Evolutionary conservation across 495 filamentous ascomycete species (phyloP).

Genomic region (Penicillium roqueforti): DNA sequence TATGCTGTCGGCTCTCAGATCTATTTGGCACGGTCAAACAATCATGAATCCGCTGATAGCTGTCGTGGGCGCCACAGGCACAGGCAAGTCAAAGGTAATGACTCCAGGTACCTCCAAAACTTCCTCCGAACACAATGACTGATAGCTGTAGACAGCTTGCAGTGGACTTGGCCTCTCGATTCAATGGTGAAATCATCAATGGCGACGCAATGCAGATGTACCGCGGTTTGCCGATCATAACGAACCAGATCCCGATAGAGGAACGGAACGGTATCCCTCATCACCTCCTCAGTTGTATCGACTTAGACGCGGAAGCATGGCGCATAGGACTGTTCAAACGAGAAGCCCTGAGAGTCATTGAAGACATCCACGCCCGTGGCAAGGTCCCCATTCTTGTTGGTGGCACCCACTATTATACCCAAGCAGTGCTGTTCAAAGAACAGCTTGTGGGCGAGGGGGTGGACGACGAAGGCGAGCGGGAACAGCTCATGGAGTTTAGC

Average conservation of each 20-base stretch:
- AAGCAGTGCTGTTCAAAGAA: constrained; percentile 77
- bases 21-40: constrained; percentile 14
- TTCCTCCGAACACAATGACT: constrained; percentile 12
- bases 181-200: constrained; percentile 95
- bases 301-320: constrained; percentile 75
- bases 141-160: constrained; percentile 66
- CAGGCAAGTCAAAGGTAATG: constrained; percentile 92
- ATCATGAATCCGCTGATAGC: constrained; percentile 65
- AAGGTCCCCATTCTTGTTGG: constrained; percentile 88
- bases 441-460: constrained; percentile 46
- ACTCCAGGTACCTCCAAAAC: constrained; percentile 9
- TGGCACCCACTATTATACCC: constrained; percentile 92
- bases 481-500: constrained; percentile 13
- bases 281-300: constrained; percentile 77
- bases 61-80: constrained; percentile 89
- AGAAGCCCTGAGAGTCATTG: constrained; percentile 64
- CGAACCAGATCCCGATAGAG: constrained; percentile 76
- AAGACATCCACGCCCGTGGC: constrained; percentile 70
- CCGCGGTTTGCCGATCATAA: constrained; percentile 85
- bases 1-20: constrained; percentile 28
- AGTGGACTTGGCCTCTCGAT: constrained; percentile 75
- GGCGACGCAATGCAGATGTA: constrained; percentile 99
- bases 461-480: constrained; percentile 20
- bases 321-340: constrained; percentile 67
- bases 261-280: constrained; percentile 83